Evolutionary conservation across 169 alveolate species (phyloP).

Genomic region (Miamiensis avidus): DNA sequence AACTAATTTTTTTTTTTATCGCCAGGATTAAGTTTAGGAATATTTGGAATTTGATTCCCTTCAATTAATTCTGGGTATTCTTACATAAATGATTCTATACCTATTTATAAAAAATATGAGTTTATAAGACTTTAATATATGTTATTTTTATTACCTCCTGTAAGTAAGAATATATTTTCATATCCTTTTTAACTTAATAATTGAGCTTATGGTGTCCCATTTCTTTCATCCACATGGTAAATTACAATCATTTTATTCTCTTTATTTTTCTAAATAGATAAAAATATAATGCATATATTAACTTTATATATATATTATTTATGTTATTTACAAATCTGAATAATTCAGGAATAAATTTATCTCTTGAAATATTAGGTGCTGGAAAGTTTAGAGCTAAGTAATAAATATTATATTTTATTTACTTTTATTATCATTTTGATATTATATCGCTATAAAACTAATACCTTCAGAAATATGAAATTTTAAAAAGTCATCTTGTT

Average conservation of each 20-base stretch:
- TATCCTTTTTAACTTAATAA: conserved; percentile 76
- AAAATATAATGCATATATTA: neutral
- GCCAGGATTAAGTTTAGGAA: conserved; percentile 25
- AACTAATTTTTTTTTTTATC: no score
- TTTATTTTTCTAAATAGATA: conserved; percentile 59
- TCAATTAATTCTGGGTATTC: conserved; percentile 47
- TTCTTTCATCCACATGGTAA: conserved; percentile 81
- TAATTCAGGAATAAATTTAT: conserved; percentile 73
- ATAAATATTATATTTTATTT: conserved; percentile 43
- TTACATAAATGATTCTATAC: conserved; percentile 45
- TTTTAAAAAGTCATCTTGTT: conserved; percentile 64
- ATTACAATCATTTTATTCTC: conserved; percentile 79
- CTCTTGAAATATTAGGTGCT: conserved; percentile 80
- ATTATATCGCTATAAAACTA: conserved; percentile 53
- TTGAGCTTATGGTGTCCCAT: conserved; percentile 72
- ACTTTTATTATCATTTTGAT: conserved; percentile 66
- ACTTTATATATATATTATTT: neutral
- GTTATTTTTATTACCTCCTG: conserved; percentile 64
- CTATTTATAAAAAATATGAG: neutral
- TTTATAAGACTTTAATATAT: neutral
- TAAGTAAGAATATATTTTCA: conserved; percentile 76
- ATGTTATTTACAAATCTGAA: conserved; percentile 57
- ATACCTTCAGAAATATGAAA: conserved; percentile 64
- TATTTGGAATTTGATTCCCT: conserved; percentile 56
- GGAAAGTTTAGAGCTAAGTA: conserved; percentile 74